Percentiles rank a stretch among this genome's conserved stretches.
These are phyloP conservation scores for Iodosphaeria phyllophila DNA, from an alignment of 2,329 filamentous ascomycete species.

Conservation along the genomic window DNA sequence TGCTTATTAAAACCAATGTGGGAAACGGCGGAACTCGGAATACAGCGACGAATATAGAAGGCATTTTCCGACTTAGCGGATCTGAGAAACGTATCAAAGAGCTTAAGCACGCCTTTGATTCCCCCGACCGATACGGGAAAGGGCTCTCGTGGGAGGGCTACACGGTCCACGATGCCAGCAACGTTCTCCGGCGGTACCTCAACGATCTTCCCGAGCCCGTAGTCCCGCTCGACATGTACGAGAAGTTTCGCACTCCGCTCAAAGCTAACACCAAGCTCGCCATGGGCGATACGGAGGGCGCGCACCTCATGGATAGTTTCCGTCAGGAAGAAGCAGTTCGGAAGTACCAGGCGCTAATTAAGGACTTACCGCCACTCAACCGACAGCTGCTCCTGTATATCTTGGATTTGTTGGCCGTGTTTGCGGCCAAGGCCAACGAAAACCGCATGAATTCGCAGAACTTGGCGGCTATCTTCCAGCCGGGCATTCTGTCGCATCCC, in stretches of 20 bases:
- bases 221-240: constrained; percentile 84
- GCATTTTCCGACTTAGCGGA: constrained; percentile 88
- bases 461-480: constrained; percentile 91
- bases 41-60: constrained; percentile 79
- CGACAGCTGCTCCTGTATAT: constrained; percentile 90
- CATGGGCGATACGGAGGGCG: constrained; percentile 47
- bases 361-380: constrained; percentile 80
- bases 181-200: constrained; percentile 85
- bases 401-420: constrained; percentile 85
- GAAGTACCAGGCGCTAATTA: constrained; percentile 79
- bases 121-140: constrained; percentile 88
- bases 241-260: constrained; percentile 73
- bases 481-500: constrained; percentile 86
- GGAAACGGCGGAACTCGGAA: too few species aligned
- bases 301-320: constrained; percentile 55
- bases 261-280: constrained; percentile 53
- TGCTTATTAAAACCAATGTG: too few species aligned
- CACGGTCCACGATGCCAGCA: constrained; percentile 95
- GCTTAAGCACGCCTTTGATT: constrained; percentile 79
- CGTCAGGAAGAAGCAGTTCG: constrained; percentile 58
- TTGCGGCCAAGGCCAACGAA: constrained; percentile 87
- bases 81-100: constrained; percentile 98
- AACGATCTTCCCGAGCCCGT: constrained; percentile 95
- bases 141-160: constrained; percentile 94
- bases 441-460: constrained; percentile 97